phyloP scores from a whole-genome alignment of 2,329 filamentous ascomycete species.

The Trichoderma guizhouense region DNA sequence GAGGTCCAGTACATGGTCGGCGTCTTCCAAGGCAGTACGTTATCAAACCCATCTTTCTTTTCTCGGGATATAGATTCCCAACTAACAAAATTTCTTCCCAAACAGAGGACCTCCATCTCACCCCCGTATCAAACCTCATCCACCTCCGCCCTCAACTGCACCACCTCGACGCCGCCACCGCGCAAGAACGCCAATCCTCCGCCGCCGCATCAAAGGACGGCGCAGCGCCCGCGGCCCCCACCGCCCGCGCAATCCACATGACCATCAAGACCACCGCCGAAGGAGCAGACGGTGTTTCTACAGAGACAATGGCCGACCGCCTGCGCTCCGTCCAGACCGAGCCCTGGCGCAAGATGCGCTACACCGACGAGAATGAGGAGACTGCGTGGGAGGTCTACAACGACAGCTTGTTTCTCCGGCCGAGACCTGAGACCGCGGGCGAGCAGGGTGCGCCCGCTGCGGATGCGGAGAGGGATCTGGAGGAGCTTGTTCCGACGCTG shows the following conservation, averaged over 20 bases:
- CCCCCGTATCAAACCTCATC: conserved; percentile 75
- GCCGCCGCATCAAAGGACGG: conserved; percentile 35
- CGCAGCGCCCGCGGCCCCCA: conserved; percentile 37
- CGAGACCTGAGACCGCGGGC: conserved; percentile 20
- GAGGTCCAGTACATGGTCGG: conserved; percentile 87
- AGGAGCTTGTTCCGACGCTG: conserved; percentile 39
- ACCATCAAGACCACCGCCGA: conserved; percentile 75
- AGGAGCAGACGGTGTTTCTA: conserved; percentile 61
- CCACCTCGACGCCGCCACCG: conserved; percentile 80
- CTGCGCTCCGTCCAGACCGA: conserved; percentile 78
- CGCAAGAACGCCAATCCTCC: conserved; percentile 57
- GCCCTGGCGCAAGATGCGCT: conserved; percentile 74
- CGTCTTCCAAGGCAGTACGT: conserved; percentile 77
- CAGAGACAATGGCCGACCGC: conserved; percentile 70
- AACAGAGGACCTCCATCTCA: conserved; percentile 81
- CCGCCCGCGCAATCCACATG: conserved; percentile 78
- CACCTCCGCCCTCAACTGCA: conserved; percentile 90
- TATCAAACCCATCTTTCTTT: conserved; percentile 19
- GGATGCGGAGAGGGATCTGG: conserved; percentile 28
- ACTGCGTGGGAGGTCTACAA: conserved; percentile 74
- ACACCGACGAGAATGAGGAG: conserved; percentile 75
- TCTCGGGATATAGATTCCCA: conserved; percentile 4
- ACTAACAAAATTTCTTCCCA: conserved; percentile 20
- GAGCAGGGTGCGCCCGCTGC: conserved; percentile 18
- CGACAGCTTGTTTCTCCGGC: conserved; percentile 57